Conservation (phyloP, 169 alveolate species). For the Plasmodium adleri region DNA sequence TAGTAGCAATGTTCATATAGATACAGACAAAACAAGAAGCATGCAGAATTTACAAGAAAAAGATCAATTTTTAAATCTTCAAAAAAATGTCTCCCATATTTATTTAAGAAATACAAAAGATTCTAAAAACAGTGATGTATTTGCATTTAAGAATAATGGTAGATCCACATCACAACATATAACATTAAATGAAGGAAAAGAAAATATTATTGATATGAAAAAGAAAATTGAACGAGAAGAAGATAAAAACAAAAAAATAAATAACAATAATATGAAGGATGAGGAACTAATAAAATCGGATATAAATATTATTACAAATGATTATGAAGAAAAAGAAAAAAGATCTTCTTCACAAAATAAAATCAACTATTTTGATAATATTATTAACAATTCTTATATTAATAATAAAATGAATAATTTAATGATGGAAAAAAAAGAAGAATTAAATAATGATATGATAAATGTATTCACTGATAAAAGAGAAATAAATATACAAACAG, state of each 20-base stretch:
- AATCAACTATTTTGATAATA: conserved; percentile 5
- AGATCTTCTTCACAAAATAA: neutral
- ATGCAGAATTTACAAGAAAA: neutral
- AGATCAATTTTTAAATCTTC: neutral
- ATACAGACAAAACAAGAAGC: neutral
- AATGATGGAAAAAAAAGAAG: neutral
- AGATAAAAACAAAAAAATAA: neutral
- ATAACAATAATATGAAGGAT: neutral
- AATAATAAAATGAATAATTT: neutral
- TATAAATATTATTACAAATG: neutral
- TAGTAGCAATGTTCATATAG: neutral
- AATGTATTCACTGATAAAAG: neutral
- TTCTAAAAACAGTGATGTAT: neutral
- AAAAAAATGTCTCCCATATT: neutral
- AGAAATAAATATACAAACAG: neutral
- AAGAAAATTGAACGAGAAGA: neutral
- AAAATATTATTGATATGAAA: neutral
- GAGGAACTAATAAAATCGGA: neutral
- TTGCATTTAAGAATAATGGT: conserved; percentile 20
- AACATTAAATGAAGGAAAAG: conserved; percentile 9
- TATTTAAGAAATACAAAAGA: neutral
- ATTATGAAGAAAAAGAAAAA: conserved; percentile 23
- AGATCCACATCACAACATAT: conserved; percentile 20
- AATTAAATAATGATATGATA: neutral
- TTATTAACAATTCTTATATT: conserved; percentile 4